Evolutionary conservation across 257 asterid species (phyloP).

Genomic region (Salvia splendens): DNA sequence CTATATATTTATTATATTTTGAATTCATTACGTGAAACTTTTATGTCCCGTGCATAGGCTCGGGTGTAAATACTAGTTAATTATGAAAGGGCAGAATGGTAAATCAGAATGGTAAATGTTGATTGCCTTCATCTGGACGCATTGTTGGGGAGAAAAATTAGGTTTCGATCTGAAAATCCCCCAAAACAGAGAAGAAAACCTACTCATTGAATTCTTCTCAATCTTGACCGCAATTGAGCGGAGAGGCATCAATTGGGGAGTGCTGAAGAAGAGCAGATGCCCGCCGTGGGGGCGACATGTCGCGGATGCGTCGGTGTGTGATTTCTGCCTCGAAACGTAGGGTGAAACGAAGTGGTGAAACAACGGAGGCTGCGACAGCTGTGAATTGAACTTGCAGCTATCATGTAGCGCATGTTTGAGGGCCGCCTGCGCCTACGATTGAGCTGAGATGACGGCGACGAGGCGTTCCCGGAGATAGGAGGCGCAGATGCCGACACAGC

Average conservation of each 20-base stretch:
- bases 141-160: too few relatives aligned
- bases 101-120: too few relatives aligned
- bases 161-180: conserved; percentile 52
- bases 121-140: too few relatives aligned
- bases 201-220: conserved; percentile 19
- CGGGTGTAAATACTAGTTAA: too few relatives aligned
- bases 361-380: conserved; percentile 27
- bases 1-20: too few relatives aligned
- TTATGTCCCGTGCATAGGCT: too few relatives aligned
- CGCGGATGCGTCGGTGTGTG: conserved; percentile 33
- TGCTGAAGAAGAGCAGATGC: conserved; percentile 34
- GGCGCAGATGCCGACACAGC: conserved; percentile 67
- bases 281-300: conserved; percentile 24
- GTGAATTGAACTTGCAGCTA: conserved; percentile 37
- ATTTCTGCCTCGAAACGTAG: conserved; percentile 49
- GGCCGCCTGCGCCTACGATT: conserved; percentile 37
- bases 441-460: conserved; percentile 43
- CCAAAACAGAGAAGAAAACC: conserved; percentile 35
- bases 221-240: conserved; percentile 23
- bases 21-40: too few relatives aligned
- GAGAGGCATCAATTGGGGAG: conserved; percentile 39
- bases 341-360: conserved; percentile 55
- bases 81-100: too few relatives aligned
- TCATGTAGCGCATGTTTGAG: conserved; percentile 34
- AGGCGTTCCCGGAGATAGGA: conserved; percentile 61